Conservation (phyloP, 2,329 filamentous ascomycete genomes). For the Ceratocystis diversiconidia region DNA sequence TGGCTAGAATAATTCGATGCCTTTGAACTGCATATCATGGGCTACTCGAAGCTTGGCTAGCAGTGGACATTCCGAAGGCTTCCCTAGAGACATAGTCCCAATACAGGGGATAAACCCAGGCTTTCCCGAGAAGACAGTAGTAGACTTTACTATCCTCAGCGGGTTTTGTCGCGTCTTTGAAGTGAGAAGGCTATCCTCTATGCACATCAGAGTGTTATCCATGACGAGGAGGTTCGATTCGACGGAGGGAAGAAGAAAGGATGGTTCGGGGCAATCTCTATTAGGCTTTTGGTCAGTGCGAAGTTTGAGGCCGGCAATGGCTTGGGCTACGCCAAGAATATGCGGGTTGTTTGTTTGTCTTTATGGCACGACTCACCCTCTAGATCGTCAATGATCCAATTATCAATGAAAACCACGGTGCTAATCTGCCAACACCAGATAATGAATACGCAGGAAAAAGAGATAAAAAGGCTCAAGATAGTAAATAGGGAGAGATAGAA, state of each 20-base stretch:
- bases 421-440: neutral
- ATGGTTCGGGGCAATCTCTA: neutral
- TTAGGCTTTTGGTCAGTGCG: neutral
- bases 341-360: neutral
- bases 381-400: neutral
- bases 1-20: constrained; percentile 21
- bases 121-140: neutral
- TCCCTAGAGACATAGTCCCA: constrained; percentile 21
- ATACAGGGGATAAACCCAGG: constrained; percentile 19
- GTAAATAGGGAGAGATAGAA: neutral
- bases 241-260: neutral
- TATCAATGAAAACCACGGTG: neutral
- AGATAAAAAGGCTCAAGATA: neutral
- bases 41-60: constrained; percentile 20
- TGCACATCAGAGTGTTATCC: constrained; percentile 1
- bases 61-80: constrained; percentile 17
- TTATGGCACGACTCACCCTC: neutral
- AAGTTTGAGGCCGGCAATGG: neutral
- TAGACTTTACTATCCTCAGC: neutral
- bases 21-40: constrained; percentile 18
- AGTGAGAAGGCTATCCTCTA: neutral
- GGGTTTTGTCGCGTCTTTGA: neutral
- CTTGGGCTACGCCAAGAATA: neutral
- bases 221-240: neutral
- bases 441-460: neutral